phyloP scores from a whole-genome alignment of 192 early-diverging fungal species.

The Rhizophlyctis rosea region DNA sequence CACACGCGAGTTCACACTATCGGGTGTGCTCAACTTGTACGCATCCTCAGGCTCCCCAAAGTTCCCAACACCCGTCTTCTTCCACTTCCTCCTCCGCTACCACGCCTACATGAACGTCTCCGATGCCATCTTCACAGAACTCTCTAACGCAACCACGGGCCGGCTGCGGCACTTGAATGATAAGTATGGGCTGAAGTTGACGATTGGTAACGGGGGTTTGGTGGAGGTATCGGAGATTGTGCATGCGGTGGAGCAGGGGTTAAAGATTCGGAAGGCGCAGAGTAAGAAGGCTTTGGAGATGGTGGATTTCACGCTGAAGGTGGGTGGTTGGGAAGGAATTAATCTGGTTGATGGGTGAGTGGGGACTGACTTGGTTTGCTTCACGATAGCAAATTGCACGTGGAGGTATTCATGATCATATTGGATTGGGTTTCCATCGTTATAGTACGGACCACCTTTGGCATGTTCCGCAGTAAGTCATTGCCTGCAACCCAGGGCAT shows the following conservation, averaged over 20 bases:
- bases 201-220: neutral
- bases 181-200: constrained; percentile 19
- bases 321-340: constrained; percentile 8
- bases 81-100: constrained; percentile 54
- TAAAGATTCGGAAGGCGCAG: constrained; percentile 7
- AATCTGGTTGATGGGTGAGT: too few relatives aligned
- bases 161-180: constrained; percentile 15
- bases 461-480: constrained; percentile 57
- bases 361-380: too few relatives aligned
- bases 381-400: constrained; percentile 26
- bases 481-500: neutral
- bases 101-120: constrained; percentile 22
- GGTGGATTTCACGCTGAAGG: constrained; percentile 35
- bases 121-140: neutral
- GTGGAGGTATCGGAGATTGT: constrained; percentile 16
- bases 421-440: constrained; percentile 41
- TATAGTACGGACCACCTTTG: constrained; percentile 39
- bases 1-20: neutral
- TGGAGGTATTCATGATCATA: constrained; percentile 44
- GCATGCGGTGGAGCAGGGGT: constrained; percentile 11
- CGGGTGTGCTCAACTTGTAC: neutral
- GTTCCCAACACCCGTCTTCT: constrained; percentile 57
- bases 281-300: constrained; percentile 27
- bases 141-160: neutral
- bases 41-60: constrained; percentile 49